Base-by-base conservation (phyloP, 1,139 yeast genomes). In the Geotrichum reessii region DNA sequence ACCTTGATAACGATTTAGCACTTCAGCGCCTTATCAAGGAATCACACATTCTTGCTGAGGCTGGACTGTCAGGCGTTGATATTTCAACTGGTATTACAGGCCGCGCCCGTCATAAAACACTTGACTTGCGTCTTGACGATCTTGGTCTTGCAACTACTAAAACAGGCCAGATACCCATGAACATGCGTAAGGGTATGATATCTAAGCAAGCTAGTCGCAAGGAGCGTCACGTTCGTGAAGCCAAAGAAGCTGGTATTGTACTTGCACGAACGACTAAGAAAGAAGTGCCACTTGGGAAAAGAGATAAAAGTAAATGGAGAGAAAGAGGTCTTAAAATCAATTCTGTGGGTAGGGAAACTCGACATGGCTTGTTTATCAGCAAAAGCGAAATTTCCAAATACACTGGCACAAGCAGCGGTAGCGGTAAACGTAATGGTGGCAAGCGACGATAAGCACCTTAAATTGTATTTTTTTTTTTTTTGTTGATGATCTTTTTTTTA, bases 181-280 rank as follows among this genome's bases (percentile, higher is more conserved):
- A 81, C 24, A 84, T 90, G 78, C 80, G 97, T 60, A 87, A 87
- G 68, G 96, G 96, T 1, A 86, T 92, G 86, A 76, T 87, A 47
- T 74, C 77, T 54, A 80, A 84, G 56, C 80, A 85, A 57, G 25
- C 51, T 8, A 22, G 48, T 22, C 57, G 61, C 24, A 51, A 58
- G n/a, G 58, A 57, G n/a, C 49, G 52, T 21, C 82, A 81, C 67
- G 81, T 79, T 68, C 96, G 88, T 69, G 75, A 79, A 59, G 97
- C 99, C 7, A 80, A 77, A 61, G 92, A 92, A 47, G 96, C 95
- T 1, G 98, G 98, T 8, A 88, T 92, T 61, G 81, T 93, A 24
- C 76, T 92, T 56, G 79, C 80, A 37, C 76, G 75, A 37, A 84
- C 62, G 73, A 90, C 59, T 77, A 86, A 52, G 92, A 93, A 27